Evolutionary conservation across 257 asterid genomes (phyloP).

Genomic region (Penstemon eatonii): DNA sequence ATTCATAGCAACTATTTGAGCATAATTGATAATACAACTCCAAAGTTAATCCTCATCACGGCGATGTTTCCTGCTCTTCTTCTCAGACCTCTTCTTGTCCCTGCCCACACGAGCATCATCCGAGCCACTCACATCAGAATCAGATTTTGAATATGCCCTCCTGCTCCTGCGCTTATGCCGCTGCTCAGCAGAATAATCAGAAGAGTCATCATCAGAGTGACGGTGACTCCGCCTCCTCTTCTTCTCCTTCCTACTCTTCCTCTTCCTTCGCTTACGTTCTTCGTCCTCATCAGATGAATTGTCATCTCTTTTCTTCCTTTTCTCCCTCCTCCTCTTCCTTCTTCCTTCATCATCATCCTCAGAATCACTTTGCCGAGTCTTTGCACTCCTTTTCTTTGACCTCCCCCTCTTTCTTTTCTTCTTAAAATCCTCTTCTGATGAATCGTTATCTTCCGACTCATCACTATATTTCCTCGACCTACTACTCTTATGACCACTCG

Average conservation of each 20-base stretch:
- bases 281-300: slow-evolving; percentile 57
- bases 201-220: slow-evolving; percentile 42
- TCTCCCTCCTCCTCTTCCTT: slow-evolving; percentile 58
- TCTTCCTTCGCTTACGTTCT: slow-evolving; percentile 35
- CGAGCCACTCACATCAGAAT: slow-evolving; percentile 50
- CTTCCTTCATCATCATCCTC: slow-evolving; percentile 45
- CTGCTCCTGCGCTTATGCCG: slow-evolving; percentile 48
- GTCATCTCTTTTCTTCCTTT: slow-evolving; percentile 49
- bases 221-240: slow-evolving; percentile 39
- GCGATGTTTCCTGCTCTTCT: slow-evolving; percentile 62
- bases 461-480: slow-evolving; percentile 30
- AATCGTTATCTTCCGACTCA: slow-evolving; percentile 28
- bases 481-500: slow-evolving; percentile 24
- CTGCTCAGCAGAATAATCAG: slow-evolving; percentile 51
- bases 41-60: slow-evolving; percentile 42
- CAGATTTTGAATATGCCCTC: slow-evolving; percentile 42
- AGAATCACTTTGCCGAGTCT: slow-evolving; percentile 35
- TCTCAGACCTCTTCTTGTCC: slow-evolving; percentile 66
- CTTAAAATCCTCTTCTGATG: slow-evolving; percentile 21
- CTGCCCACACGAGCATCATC: slow-evolving; percentile 76
- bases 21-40: slow-evolving; percentile 11
- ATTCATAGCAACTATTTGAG: not conserved
- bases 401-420: slow-evolving; percentile 44
- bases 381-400: slow-evolving; percentile 42
- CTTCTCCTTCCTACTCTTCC: slow-evolving; percentile 54